phyloP scores from a whole-genome alignment of 2,329 filamentous ascomycete genomes.

The Sordariomycetes sp. region DNA sequence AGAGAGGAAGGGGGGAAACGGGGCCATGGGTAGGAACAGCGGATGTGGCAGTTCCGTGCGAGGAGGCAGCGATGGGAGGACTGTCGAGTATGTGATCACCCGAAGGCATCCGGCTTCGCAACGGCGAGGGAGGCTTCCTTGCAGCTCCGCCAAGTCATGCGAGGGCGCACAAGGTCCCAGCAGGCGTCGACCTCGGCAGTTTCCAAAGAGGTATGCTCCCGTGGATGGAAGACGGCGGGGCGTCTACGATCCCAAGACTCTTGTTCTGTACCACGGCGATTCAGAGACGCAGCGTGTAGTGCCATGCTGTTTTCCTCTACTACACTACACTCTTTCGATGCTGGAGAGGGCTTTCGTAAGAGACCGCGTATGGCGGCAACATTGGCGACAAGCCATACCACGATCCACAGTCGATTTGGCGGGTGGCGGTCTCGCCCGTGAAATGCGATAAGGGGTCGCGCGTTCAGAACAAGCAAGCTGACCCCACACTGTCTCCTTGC shows the following conservation, averaged over 20 bases:
- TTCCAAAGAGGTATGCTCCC: neutral
- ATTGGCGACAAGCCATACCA: neutral
- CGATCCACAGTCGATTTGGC: neutral
- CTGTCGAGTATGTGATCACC: conserved; percentile 1
- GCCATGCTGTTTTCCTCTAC: neutral
- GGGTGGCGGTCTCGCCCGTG: neutral
- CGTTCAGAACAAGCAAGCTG: neutral
- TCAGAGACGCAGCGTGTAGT: neutral
- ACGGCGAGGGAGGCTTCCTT: neutral
- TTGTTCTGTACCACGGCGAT: neutral
- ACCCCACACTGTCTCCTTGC: neutral
- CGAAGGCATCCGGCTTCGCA: conserved; percentile 2
- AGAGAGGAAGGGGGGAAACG: neutral
- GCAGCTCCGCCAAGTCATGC: neutral
- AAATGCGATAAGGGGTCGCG: neutral
- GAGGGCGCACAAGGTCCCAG: neutral
- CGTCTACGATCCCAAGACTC: neutral
- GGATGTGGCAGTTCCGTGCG: neutral
- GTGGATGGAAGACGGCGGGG: neutral
- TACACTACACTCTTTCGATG: neutral
- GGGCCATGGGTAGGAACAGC: neutral
- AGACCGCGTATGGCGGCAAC: neutral
- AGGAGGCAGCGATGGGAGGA: neutral
- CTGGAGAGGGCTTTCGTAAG: neutral
- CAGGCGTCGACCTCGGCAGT: neutral